These are phyloP conservation scores for Cyberlindnera americana DNA, from an alignment of 805 yeast genomes.

Conservation along the genomic window DNA sequence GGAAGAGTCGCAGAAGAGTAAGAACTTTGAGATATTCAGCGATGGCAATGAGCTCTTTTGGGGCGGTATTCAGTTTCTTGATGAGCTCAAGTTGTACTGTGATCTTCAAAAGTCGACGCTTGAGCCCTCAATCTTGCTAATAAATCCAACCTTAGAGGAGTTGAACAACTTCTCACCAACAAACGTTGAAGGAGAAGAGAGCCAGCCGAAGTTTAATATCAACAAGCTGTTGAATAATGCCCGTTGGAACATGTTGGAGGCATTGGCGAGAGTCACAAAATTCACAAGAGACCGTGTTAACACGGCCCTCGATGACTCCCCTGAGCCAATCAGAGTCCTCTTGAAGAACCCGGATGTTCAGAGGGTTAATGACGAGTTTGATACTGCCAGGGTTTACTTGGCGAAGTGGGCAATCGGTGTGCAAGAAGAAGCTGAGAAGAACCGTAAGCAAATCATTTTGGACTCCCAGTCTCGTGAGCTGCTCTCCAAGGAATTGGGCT, in stretches of 20 bases:
- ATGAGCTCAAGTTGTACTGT: constrained; percentile 49
- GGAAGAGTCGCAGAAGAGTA: constrained; percentile 56
- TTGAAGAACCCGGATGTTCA: constrained; percentile 77
- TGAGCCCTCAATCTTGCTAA: constrained; percentile 68
- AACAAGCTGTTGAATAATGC: constrained; percentile 58
- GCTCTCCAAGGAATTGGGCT: constrained; percentile 59
- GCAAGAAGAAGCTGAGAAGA: constrained; percentile 79
- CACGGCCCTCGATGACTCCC: constrained; percentile 54
- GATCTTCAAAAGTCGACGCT: constrained; percentile 65
- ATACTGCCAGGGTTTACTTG: constrained; percentile 83
- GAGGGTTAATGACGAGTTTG: constrained; percentile 84
- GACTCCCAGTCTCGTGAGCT: constrained; percentile 56
- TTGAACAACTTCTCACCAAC: constrained; percentile 34
- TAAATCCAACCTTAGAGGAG: constrained; percentile 67
- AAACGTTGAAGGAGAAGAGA: constrained; percentile 16
- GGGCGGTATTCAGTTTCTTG: constrained; percentile 86
- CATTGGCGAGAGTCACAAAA: constrained; percentile 67
- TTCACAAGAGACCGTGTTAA: constrained; percentile 61
- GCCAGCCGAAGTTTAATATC: constrained; percentile 26
- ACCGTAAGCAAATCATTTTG: constrained; percentile 47
- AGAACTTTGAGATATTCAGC: constrained; percentile 72
- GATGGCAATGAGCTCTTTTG: constrained; percentile 59
- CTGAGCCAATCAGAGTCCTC: constrained; percentile 46
- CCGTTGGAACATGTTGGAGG: constrained; percentile 83
- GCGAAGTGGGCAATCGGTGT: constrained; percentile 97